phyloP scores from a whole-genome alignment of 768 basidiomycete genomes.

The Amanita exitialis region DNA sequence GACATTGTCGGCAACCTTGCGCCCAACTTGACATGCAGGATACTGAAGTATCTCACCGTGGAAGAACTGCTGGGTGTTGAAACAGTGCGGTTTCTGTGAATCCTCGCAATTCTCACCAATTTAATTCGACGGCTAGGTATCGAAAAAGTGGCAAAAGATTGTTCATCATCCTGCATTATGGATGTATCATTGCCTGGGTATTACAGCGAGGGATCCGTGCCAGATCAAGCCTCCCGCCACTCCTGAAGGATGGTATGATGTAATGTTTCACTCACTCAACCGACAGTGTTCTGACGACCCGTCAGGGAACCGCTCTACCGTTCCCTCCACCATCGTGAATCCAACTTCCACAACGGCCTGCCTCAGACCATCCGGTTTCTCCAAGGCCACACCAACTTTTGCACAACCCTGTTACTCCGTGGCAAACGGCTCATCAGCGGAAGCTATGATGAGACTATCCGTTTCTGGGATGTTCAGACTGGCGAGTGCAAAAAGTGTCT shows the following conservation, averaged over 20 bases:
- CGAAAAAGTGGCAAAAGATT: conserved; percentile 32
- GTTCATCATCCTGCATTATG: conserved; percentile 63
- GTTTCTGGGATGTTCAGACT: conserved; percentile 79
- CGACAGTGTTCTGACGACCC: neutral
- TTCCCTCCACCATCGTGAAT: conserved; percentile 76
- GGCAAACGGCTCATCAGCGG: conserved; percentile 82
- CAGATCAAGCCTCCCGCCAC: conserved; percentile 51
- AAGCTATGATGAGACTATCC: conserved; percentile 85
- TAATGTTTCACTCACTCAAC: neutral
- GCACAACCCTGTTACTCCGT: conserved; percentile 69
- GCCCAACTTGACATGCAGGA: conserved; percentile 50
- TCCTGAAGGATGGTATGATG: conserved; percentile 63
- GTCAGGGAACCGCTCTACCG: conserved; percentile 56
- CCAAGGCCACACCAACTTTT: conserved; percentile 79
- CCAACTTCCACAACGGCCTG: conserved; percentile 67
- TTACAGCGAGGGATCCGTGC: conserved; percentile 64
- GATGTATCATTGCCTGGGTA: conserved; percentile 63
- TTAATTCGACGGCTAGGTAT: conserved; percentile 25
- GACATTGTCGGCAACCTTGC: conserved; percentile 71
- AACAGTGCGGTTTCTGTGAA: conserved; percentile 25
- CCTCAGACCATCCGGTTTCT: conserved; percentile 75
- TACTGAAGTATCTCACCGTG: conserved; percentile 47
- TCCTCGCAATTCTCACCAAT: conserved; percentile 2
- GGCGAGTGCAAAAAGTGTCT: conserved; percentile 63
- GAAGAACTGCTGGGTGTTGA: conserved; percentile 53